Base-by-base conservation (phyloP, 2,329 filamentous ascomycete genomes). In the Aureobasidium sp. region DNA sequence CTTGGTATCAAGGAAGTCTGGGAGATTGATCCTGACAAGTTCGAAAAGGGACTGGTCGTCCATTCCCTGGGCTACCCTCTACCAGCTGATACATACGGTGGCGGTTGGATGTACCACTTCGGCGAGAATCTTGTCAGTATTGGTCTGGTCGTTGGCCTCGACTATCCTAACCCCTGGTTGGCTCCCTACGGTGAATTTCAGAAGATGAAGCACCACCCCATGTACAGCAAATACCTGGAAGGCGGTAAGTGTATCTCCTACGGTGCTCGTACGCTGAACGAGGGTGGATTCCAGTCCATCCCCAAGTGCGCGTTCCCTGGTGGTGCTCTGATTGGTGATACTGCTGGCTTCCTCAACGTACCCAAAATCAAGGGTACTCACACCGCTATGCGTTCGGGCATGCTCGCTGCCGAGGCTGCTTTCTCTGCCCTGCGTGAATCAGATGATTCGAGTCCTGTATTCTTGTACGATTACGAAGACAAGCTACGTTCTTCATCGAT, bases 31-130 rank as follows among this genome's bases (percentile, higher is more conserved):
- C 91, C 94, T 0, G 91, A 90, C 69, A 97, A 96, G 76, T 97
- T 97, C 77, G 82, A 88, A 64, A 89, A 89, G 71, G 94, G 94
- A 59, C 81, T 93, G 67, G 84, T 97, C 49, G 84, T 87, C 4
- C 94, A 99, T 78, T 89, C 91, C 5, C 85, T 99, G 87, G 94
- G 94, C 22, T 97, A 96, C 71, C 94, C 94, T 22, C 78, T 99
- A 48, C 85, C 91, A 17, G 85, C 82, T 68, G 88, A 97, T 72
- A 94, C 92, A 9, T 99, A 99, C 73, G 94, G 94, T 67, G 94
- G 94, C 67, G 91, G 90, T n/a, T 99, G 91, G 87, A 92, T 99
- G 90, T 99, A 99, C 72, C 94, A 99, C 76, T 99, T 97, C 75
- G 94, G 92, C 41, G 93, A 99, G 69, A 99, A 97, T 76, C 84